Conservation (phyloP, 805 yeast species). For the Candida andamanensis region DNA sequence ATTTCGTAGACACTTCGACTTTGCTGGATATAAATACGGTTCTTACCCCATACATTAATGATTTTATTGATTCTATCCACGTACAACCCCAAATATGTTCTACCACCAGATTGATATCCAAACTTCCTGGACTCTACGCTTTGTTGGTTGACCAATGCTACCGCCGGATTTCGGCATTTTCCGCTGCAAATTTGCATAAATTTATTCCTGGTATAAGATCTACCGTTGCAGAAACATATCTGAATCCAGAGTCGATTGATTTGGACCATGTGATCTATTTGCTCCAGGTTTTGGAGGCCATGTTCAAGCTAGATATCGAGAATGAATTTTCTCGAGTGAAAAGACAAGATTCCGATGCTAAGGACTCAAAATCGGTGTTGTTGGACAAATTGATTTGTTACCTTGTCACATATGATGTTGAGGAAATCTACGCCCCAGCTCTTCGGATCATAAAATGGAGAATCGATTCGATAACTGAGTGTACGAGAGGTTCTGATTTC, state of each 20-base stretch:
- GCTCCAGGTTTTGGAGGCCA: constrained; percentile 32
- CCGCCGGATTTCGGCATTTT: constrained; percentile 5
- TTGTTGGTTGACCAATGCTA: constrained; percentile 7
- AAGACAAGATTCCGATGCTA: too few species aligned
- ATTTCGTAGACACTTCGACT: constrained; percentile 14
- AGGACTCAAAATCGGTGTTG: too few species aligned
- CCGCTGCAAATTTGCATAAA: constrained; percentile 7
- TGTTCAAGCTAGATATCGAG: too few species aligned
- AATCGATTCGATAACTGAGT: constrained; percentile 23
- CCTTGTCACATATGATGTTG: constrained; percentile 34
- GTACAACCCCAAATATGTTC: constrained; percentile 3
- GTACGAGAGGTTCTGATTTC: constrained; percentile 13
- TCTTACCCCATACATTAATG: constrained; percentile 5
- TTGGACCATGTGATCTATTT: constrained; percentile 13
- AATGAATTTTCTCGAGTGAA: too few species aligned
- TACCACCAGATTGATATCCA: constrained; percentile 12
- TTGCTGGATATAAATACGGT: not conserved
- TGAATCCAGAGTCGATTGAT: not conserved
- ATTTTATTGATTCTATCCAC: constrained; percentile 3
- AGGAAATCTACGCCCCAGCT: constrained; percentile 28
- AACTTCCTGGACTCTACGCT: constrained; percentile 14
- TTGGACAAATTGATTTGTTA: constrained; percentile 7
- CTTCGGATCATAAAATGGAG: constrained; percentile 54
- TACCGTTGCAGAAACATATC: too few species aligned
- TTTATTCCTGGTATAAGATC: constrained; percentile 15